phyloP scores from a whole-genome alignment of 176 grass and related monocot species.

The Zoysia japonica region DNA sequence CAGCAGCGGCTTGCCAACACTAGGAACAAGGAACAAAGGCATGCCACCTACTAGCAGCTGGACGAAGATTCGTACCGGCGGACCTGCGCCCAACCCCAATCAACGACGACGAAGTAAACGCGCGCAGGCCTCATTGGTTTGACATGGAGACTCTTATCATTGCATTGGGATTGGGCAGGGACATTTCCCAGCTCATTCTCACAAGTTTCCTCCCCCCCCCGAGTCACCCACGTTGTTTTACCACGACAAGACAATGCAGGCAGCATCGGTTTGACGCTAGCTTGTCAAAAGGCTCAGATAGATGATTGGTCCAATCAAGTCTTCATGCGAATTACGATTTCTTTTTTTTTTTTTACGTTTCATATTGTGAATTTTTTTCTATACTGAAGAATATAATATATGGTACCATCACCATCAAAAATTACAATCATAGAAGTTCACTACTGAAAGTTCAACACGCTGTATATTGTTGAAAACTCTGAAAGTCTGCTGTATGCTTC shows the following conservation, averaged over 20 bases:
- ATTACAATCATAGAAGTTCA: no score
- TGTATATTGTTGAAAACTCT: no score
- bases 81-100: background rate
- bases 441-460: no score
- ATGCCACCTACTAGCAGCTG: background rate
- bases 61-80: constrained; percentile 6
- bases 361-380: no score
- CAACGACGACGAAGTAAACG: background rate
- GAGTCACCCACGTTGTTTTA: background rate
- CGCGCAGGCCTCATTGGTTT: constrained; percentile 1
- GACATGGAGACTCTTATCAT: background rate
- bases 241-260: background rate
- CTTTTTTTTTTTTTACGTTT: no score
- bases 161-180: constrained; percentile 17
- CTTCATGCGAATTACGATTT: no score
- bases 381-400: no score
- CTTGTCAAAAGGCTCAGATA: no score
- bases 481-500: no score
- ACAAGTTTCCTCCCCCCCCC: constrained; percentile 26
- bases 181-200: background rate
- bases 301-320: no score
- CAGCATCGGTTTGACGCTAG: no score
- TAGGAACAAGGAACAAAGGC: background rate
- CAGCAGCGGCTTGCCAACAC: constrained; percentile 18
- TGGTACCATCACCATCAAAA: no score